A percentile compares a stretch with the other conserved stretches of the same genome.
phyloP scores from a whole-genome alignment of 78 protist species.

The Dictyostelium brefeldianum region DNA sequence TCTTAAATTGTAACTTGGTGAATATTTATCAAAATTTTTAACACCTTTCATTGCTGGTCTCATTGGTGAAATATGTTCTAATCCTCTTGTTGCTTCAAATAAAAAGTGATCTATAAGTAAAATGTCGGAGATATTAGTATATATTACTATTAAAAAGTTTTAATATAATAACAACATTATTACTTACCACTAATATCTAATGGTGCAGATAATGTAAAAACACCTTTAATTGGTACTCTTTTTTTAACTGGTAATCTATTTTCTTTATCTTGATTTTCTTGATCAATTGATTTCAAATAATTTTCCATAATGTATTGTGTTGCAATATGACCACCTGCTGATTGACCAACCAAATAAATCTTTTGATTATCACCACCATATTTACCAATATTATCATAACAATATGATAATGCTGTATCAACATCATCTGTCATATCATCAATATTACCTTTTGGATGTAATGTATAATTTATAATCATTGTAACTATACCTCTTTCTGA shows the following conservation, averaged over 20 bases:
- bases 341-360: constrained; percentile 46
- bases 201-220: background rate
- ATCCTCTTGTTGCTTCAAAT: constrained; percentile 42
- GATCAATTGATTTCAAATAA: background rate
- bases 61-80: constrained; percentile 67
- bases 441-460: constrained; percentile 39
- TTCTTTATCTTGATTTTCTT: background rate
- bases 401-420: background rate
- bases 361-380: constrained; percentile 45
- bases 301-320: background rate
- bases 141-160: background rate
- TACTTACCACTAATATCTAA: constrained; percentile 16
- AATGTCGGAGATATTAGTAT: no score
- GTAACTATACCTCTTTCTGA: constrained; percentile 40
- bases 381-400: constrained; percentile 27
- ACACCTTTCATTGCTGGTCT: constrained; percentile 40
- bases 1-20: constrained; percentile 13
- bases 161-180: background rate
- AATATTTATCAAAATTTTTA: constrained; percentile 17
- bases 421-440: constrained; percentile 39
- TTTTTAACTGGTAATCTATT: background rate
- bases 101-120: constrained; percentile 32
- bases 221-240: background rate
- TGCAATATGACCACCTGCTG: constrained; percentile 75
- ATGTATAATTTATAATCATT: constrained; percentile 48